phyloP scores from a whole-genome alignment of 495 filamentous ascomycete genomes.

The Letharia lupina region DNA sequence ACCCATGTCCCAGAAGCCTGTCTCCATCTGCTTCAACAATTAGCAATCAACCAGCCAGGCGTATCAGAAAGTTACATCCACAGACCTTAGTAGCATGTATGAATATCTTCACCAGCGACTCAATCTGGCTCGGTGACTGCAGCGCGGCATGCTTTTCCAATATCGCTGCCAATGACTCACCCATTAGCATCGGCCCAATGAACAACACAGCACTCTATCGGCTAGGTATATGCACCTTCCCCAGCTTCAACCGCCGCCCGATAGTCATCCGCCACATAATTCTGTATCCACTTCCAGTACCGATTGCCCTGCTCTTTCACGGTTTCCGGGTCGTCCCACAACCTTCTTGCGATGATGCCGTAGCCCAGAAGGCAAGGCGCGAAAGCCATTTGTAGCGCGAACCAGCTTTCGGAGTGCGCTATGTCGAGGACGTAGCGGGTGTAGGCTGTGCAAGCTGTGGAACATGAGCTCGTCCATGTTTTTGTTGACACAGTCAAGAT shows the following conservation, averaged over 20 bases:
- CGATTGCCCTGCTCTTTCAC: constrained; percentile 52
- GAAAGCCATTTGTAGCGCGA: constrained; percentile 72
- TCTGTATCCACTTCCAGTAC: constrained; percentile 89
- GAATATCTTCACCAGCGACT: not conserved
- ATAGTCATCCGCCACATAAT: constrained; percentile 75
- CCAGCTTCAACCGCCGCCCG: constrained; percentile 18
- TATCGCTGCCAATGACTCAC: not conserved
- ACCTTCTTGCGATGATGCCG: constrained; percentile 37
- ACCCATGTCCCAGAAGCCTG: not conserved
- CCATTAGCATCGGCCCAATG: not conserved
- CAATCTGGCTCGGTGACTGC: not conserved
- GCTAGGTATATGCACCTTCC: not conserved
- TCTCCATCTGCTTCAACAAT: not conserved
- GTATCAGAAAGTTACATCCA: not conserved
- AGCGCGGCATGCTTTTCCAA: not conserved
- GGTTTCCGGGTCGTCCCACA: constrained; percentile 49
- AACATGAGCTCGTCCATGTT: constrained; percentile 44
- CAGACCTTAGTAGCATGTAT: not conserved
- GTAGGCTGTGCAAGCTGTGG: constrained; percentile 40
- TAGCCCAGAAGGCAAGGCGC: constrained; percentile 86
- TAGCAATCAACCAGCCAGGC: not conserved
- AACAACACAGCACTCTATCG: not conserved
- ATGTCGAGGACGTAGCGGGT: constrained; percentile 79
- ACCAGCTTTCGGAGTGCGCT: constrained; percentile 75
- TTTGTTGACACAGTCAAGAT: not conserved